Evolutionary conservation across 1,284 basidiomycete genomes (phyloP).

Genomic region (Ceratobasidium sp.): DNA sequence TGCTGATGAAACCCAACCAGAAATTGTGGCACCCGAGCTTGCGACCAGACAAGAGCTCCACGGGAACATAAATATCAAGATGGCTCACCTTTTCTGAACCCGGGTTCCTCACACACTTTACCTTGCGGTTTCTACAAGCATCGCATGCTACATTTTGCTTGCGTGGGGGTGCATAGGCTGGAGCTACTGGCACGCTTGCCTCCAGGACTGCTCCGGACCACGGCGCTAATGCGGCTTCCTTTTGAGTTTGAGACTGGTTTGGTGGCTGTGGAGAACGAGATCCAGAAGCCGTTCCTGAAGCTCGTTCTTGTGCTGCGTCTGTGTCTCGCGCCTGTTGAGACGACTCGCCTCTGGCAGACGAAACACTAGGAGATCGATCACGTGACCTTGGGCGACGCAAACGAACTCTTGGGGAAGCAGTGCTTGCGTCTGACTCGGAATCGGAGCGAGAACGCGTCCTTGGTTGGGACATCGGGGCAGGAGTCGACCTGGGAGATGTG

Average conservation of each 20-base stretch:
- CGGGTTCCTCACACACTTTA: conserved; percentile 77
- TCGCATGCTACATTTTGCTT: conserved; percentile 93
- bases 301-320: conserved; percentile 2
- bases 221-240: not conserved
- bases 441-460: conserved; percentile 31
- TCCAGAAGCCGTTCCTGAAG: not conserved
- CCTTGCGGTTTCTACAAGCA: conserved; percentile 83
- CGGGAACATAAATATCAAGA: conserved; percentile 17
- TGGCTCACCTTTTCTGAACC: conserved; percentile 74
- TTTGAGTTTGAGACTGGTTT: not conserved
- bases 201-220: not conserved
- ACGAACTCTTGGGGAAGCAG: conserved; percentile 33
- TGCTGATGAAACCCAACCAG: conserved; percentile 13
- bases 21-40: conserved; percentile 18
- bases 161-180: conserved; percentile 63
- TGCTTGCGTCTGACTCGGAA: conserved; percentile 27
- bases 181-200: not conserved
- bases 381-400: conserved; percentile 36
- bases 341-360: conserved; percentile 7
- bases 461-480: conserved; percentile 8
- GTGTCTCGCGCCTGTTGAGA: not conserved
- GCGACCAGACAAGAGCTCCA: conserved; percentile 7
- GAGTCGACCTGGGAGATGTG: not conserved
- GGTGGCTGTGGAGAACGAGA: conserved; percentile 6
- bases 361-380: conserved; percentile 17